Conservation (phyloP, 176 grass and related monocot species). For the Carex parvula region DNA sequence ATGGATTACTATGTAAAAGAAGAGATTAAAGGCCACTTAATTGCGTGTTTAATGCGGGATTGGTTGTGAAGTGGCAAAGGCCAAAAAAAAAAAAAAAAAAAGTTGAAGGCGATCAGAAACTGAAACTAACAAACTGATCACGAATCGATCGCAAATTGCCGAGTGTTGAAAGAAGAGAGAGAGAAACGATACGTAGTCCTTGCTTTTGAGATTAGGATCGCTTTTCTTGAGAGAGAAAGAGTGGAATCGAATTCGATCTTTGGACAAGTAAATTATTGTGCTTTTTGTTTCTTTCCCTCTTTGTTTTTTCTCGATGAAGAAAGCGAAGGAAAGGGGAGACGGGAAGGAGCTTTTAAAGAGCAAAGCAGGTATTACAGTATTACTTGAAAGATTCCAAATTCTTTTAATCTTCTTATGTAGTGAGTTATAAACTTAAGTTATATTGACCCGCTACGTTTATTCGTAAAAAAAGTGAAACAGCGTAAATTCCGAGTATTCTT, state of each 20-base stretch:
- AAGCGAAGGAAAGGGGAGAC: slow-evolving; percentile 5
- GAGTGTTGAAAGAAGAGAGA: background rate
- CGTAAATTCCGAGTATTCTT: background rate
- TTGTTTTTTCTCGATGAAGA: slow-evolving; percentile 28
- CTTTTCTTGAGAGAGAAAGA: slow-evolving; percentile 21
- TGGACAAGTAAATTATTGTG: background rate
- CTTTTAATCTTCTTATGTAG: background rate
- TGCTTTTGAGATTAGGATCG: slow-evolving; percentile 7
- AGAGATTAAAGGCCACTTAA: background rate
- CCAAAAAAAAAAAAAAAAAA: background rate
- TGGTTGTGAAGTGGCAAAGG: background rate
- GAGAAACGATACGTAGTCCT: background rate
- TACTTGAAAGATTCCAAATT: background rate
- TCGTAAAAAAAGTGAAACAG: background rate
- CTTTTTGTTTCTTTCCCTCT: slow-evolving; percentile 23
- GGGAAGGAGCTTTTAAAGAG: slow-evolving; percentile 20
- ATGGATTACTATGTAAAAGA: background rate
- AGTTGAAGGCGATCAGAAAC: background rate
- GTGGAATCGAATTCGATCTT: slow-evolving; percentile 19
- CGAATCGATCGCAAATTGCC: background rate
- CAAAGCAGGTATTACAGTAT: background rate
- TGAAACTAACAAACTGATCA: slow-evolving; percentile 6
- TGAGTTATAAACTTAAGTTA: background rate
- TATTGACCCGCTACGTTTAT: background rate
- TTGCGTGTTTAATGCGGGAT: background rate